Evolutionary conservation across 257 asterid species (phyloP).

Genomic region (Rauvolfia tetraphylla): DNA sequence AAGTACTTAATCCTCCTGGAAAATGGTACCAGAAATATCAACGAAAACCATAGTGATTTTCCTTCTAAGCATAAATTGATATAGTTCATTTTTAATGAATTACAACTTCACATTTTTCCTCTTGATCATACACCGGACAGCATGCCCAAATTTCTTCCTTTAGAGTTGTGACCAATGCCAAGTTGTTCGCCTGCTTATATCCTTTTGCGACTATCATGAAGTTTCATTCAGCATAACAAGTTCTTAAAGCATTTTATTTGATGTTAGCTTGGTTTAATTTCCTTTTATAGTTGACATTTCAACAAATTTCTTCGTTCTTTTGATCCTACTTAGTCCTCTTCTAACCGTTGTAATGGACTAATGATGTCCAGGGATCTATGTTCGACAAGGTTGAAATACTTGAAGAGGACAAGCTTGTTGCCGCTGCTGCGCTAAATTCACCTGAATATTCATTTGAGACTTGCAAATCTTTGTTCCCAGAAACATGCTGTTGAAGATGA

Average conservation of each 20-base stretch:
- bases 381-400: slow-evolving; percentile 25
- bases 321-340: neutral
- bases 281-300: neutral
- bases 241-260: neutral
- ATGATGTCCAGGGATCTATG: slow-evolving; percentile 16
- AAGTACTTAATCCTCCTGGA: neutral
- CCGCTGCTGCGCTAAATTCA: slow-evolving; percentile 41
- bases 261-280: neutral
- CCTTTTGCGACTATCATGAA: neutral
- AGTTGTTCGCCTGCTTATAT: neutral
- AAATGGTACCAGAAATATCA: neutral
- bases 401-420: slow-evolving; percentile 53
- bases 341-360: neutral
- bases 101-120: neutral
- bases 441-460: slow-evolving; percentile 40
- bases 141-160: neutral
- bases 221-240: neutral
- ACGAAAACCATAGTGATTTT: neutral
- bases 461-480: slow-evolving; percentile 27
- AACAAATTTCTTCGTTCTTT: neutral
- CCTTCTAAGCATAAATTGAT: neutral
- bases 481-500: slow-evolving; percentile 1
- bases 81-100: neutral
- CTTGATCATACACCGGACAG: neutral
- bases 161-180: neutral